phyloP scores from a whole-genome alignment of 768 basidiomycete species.

The Rhodosporidiobolus sp. region DNA sequence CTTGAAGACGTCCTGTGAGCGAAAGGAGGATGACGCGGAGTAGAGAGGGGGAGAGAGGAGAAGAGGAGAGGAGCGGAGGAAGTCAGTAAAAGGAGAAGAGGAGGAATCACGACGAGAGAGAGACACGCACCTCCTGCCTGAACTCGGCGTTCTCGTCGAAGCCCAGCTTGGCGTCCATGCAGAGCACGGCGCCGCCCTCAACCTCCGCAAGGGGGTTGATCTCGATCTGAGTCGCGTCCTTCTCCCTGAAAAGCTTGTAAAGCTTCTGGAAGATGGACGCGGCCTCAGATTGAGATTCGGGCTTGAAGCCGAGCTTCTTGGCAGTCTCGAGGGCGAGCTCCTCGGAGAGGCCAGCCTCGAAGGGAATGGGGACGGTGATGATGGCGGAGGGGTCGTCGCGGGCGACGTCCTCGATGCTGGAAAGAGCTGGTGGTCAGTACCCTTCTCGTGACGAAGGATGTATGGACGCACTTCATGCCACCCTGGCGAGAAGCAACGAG shows the following conservation, averaged over 20 bases:
- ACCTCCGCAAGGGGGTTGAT: conserved; percentile 97
- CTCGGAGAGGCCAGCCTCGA: conserved; percentile 72
- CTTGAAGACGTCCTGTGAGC: conserved; percentile 66
- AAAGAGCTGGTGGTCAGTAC: not conserved
- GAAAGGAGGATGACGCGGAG: too few relatives aligned
- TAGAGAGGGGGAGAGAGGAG: too few relatives aligned
- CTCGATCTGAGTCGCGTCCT: conserved; percentile 98
- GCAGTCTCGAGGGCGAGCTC: conserved; percentile 68
- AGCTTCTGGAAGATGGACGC: conserved; percentile 90
- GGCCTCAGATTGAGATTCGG: conserved; percentile 69
- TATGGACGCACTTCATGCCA: conserved; percentile 80
- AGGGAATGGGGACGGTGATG: conserved; percentile 88
- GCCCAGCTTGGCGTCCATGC: conserved; percentile 99
- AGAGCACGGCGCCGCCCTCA: conserved; percentile 83
- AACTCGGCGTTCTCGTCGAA: conserved; percentile 99
- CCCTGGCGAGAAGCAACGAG: conserved; percentile 91
- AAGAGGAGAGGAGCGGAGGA: not conserved
- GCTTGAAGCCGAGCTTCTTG: conserved; percentile 84
- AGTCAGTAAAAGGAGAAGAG: not conserved
- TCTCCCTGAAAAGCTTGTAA: conserved; percentile 96
- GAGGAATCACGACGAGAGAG: too few relatives aligned
- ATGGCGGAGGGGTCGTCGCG: conserved; percentile 91
- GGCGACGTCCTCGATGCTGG: conserved; percentile 89
- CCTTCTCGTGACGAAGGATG: too few relatives aligned
- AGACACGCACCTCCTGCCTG: conserved; percentile 60